Percentiles rank a stretch among this genome's conserved stretches.
Evolutionary conservation across 164 flowering plant species (phyloP).

Genomic region (Sextonia rubra): DNA sequence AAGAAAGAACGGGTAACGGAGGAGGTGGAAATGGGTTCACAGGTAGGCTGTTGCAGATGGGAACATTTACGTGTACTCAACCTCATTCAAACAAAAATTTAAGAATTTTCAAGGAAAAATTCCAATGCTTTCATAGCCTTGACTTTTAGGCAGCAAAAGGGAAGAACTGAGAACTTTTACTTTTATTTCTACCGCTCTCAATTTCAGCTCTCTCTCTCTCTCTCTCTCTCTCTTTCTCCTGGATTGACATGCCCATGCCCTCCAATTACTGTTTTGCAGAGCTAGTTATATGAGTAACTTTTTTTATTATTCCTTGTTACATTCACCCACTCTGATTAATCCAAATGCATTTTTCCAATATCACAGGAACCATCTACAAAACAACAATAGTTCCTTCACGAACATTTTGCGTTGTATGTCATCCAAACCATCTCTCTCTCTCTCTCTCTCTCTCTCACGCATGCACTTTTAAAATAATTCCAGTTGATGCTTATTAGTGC

Average conservation of each 20-base stretch:
- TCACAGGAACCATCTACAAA: slow-evolving; percentile 87
- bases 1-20: too few species aligned
- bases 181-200: not conserved
- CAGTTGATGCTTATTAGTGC: not conserved
- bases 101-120: too few species aligned
- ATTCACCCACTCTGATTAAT: slow-evolving; percentile 7
- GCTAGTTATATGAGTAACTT: not conserved
- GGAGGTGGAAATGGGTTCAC: too few species aligned
- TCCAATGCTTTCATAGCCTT: too few species aligned
- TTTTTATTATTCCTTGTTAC: not conserved
- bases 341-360: slow-evolving; percentile 10
- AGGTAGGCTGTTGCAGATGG: too few species aligned
- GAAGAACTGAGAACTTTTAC: not conserved
- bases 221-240: not conserved
- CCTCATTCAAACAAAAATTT: too few species aligned
- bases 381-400: slow-evolving; percentile 85
- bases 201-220: slow-evolving; percentile 3
- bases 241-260: too few species aligned
- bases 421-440: slow-evolving; percentile 4
- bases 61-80: too few species aligned
- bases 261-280: not conserved
- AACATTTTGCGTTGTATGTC: slow-evolving; percentile 86
- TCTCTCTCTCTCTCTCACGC: too few species aligned
- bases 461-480: slow-evolving; percentile 1
- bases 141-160: too few species aligned